Conservation (phyloP, 176 grass and related monocot genomes). For the Oryza longistaminata region DNA sequence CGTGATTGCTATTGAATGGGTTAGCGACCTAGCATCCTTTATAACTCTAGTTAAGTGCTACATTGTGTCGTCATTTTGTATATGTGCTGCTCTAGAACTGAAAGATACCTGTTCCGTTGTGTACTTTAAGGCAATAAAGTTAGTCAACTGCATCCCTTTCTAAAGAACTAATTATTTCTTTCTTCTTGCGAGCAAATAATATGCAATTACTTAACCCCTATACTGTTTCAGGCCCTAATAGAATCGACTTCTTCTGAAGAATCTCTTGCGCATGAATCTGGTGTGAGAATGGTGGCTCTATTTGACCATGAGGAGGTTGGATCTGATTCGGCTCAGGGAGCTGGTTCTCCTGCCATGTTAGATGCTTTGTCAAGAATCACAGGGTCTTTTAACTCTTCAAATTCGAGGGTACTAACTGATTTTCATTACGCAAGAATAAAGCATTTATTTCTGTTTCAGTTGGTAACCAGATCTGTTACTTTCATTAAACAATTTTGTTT, state of each 20-base stretch:
- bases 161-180: background rate
- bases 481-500: background rate
- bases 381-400: slow-evolving; percentile 66
- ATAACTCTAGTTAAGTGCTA: background rate
- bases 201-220: slow-evolving; percentile 26
- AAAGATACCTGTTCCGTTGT: background rate
- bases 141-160: background rate
- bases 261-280: slow-evolving; percentile 74
- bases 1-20: background rate
- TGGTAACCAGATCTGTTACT: background rate
- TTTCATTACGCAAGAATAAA: background rate
- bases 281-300: slow-evolving; percentile 91
- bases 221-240: slow-evolving; percentile 73
- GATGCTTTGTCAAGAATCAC: slow-evolving; percentile 98
- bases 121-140: background rate
- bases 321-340: slow-evolving; percentile 93
- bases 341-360: slow-evolving; percentile 90
- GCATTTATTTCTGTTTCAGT: background rate
- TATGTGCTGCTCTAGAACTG: slow-evolving; percentile 13
- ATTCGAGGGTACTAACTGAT: slow-evolving; percentile 56
- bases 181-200: background rate
- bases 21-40: background rate
- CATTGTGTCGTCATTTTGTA: background rate
- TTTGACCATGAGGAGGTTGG: slow-evolving; percentile 99
- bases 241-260: slow-evolving; percentile 65